Base-by-base conservation (phyloP, 768 basidiomycete species). In the Leccinum incarnatum region DNA sequence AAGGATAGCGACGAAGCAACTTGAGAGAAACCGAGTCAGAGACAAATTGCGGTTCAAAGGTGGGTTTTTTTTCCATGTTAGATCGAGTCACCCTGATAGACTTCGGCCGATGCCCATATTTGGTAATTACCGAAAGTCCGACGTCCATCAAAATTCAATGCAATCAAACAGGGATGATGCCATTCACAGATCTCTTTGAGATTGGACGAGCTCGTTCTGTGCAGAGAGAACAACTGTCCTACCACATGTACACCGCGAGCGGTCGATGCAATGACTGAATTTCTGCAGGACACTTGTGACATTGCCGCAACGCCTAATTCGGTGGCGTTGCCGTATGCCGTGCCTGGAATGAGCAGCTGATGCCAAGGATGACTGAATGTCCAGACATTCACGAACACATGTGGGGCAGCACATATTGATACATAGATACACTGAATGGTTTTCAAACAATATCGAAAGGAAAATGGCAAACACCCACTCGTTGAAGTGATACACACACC, bases 31-130 rank as follows among this genome's bases (percentile, higher is more conserved):
- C 59, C 56, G 49, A 27, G 61, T 29, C n/a, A 12, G 36, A 40
- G 55, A 52, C 53, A 59, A 63, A 50, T 47, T 54, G 19, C 37
- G 7, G 19, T 34, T 4, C 40, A 40, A 15, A 15, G 17, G 37
- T 40, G 17, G 37, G 17, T 54, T 40, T 37, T 32, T 56, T 61
- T 68, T 59, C 47, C 47, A 56, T 32, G 32, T 47, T 23, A 57
- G 27, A 55, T 61, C 62, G 63, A 61, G 66, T 74, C 69, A 68
- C 40, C n/a, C 58, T 54, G 48, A 54, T 47, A 48, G 14, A 2
- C 21, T 42, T 72, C 70, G 70, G 71, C 72, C 72, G 69, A 69
- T 9, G 12, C 1, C 67, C 58, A 59, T 17, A 59, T 61, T 2
- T 52, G 56, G 67, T 45, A 10, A 58, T 60, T 1, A 5, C 67